phyloP scores from a whole-genome alignment of 495 filamentous ascomycete species.

The Podospora fimiseda region DNA sequence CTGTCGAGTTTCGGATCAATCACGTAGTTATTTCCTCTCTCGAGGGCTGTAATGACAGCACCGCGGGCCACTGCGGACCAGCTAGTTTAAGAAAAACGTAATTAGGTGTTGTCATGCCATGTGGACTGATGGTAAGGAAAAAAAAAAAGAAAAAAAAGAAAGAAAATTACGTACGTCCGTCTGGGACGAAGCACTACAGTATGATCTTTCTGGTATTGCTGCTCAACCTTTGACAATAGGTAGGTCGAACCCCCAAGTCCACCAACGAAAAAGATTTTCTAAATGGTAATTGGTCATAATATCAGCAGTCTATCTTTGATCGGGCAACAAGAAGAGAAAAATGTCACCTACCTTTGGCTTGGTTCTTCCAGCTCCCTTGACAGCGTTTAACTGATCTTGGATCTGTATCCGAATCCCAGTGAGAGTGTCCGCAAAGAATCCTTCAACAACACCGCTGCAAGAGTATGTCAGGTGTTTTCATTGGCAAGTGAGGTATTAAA shows the following conservation, averaged over 20 bases:
- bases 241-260: background rate
- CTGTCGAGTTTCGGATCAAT: background rate
- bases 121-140: no score
- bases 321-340: no score
- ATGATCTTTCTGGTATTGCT: background rate
- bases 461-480: no score
- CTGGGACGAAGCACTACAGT: no score
- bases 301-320: no score
- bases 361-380: background rate
- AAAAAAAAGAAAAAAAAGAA: background rate
- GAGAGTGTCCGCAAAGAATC: background rate
- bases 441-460: background rate
- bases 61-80: background rate
- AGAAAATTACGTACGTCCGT: background rate
- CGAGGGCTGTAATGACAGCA: background rate
- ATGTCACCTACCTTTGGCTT: background rate
- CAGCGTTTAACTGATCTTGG: background rate
- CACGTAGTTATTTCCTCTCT: background rate
- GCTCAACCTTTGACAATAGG: background rate
- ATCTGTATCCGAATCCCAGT: slow-evolving; percentile 3
- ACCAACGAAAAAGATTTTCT: background rate
- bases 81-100: no score
- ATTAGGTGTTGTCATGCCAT: no score
- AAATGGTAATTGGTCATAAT: no score
- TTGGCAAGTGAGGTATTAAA: no score